Conservation (phyloP, 129 eudicot species). For the Lactuca saligna region DNA sequence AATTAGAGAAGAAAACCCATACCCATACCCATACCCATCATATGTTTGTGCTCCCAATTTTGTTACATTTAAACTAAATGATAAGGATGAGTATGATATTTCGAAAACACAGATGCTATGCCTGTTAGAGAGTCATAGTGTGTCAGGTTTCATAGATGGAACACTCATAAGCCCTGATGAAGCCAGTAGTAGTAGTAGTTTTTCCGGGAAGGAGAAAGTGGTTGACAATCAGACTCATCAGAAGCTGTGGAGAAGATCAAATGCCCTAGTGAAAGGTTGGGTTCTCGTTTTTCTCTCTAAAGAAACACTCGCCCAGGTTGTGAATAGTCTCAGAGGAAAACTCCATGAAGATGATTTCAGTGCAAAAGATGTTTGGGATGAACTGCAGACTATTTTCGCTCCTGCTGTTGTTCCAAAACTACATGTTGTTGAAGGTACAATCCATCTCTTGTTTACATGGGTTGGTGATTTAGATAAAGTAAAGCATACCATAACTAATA, state of each 20-base stretch:
- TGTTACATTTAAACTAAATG: conserved; percentile 12
- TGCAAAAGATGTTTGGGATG: conserved; percentile 32
- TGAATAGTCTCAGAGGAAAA: not conserved
- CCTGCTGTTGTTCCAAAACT: not conserved
- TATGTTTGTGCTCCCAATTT: conserved; percentile 6
- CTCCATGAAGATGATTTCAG: conserved; percentile 5
- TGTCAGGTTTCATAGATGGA: conserved; percentile 1
- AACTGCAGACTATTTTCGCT: conserved; percentile 1
- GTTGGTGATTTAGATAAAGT: too few relatives aligned
- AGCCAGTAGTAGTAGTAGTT: too few relatives aligned
- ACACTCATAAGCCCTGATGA: too few relatives aligned
- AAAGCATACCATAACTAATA: too few relatives aligned
- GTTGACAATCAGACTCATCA: not conserved
- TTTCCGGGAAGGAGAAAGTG: not conserved
- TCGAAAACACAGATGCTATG: conserved; percentile 19
- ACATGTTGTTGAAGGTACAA: too few relatives aligned
- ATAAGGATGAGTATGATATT: not conserved
- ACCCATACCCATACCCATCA: conserved; percentile 3
- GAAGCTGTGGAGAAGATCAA: conserved; percentile 7
- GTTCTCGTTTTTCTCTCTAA: conserved; percentile 14
- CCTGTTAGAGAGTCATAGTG: not conserved
- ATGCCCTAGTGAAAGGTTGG: not conserved
- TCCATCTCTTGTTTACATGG: too few relatives aligned
- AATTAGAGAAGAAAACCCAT: not conserved
- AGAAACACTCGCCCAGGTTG: not conserved